A percentile compares a stretch with the other conserved stretches of the same genome.
Conservation (phyloP, 768 basidiomycete species). For the Gelatoporia subvermispora region DNA sequence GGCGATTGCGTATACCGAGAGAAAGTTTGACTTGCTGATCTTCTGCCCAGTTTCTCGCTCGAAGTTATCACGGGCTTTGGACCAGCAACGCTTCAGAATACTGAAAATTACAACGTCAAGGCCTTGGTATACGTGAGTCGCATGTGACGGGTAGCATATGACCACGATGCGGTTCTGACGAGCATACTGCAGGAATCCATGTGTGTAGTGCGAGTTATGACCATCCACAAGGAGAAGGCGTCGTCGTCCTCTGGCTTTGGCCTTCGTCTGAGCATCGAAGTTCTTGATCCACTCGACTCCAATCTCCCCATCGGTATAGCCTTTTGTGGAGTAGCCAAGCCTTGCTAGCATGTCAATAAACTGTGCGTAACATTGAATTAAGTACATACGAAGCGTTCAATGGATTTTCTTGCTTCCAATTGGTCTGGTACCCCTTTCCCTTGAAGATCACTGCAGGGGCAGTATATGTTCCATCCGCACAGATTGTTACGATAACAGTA, state of each 20-base stretch:
- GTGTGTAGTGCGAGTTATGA: slow-evolving; percentile 39
- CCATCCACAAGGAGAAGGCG: slow-evolving; percentile 40
- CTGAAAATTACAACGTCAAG: not conserved
- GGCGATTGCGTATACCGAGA: slow-evolving; percentile 29
- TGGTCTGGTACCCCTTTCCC: slow-evolving; percentile 29
- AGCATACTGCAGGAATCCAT: slow-evolving; percentile 35
- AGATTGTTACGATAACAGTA: slow-evolving; percentile 38
- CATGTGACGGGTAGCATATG: slow-evolving; percentile 41
- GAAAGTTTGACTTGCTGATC: slow-evolving; percentile 34
- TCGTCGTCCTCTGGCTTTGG: slow-evolving; percentile 26
- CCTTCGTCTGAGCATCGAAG: slow-evolving; percentile 35
- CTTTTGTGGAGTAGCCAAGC: slow-evolving; percentile 20
- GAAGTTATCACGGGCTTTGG: not conserved
- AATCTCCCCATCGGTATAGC: slow-evolving; percentile 35
- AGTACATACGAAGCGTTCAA: slow-evolving; percentile 32
- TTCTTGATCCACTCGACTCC: slow-evolving; percentile 33
- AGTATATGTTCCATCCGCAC: slow-evolving; percentile 33
- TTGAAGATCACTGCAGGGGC: slow-evolving; percentile 38
- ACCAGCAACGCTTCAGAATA: slow-evolving; percentile 21
- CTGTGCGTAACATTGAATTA: not conserved
- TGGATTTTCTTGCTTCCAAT: slow-evolving; percentile 38
- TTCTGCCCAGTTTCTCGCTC: slow-evolving; percentile 3
- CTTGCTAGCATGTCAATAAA: not conserved
- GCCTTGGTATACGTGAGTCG: slow-evolving; percentile 33
- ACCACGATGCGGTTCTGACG: slow-evolving; percentile 32